Base-by-base conservation (phyloP, 495 filamentous ascomycete species). In the Neurospora terricola region DNA sequence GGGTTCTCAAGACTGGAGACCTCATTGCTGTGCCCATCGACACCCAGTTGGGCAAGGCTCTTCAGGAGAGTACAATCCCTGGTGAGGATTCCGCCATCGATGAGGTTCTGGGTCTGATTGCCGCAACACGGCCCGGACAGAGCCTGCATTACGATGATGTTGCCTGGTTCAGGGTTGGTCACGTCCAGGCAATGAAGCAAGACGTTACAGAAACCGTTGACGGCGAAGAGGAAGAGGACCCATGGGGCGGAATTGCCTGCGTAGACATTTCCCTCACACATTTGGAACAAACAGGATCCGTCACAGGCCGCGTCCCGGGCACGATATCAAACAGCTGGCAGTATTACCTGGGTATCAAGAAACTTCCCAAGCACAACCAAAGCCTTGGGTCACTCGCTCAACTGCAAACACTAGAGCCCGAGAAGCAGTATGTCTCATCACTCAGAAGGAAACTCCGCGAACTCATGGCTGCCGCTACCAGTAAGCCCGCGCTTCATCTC, bases 141-240 rank as follows among this genome's bases (percentile, higher is more conserved):
- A 72, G 59, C 27, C 71, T 78, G 4, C 79, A 81, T 68, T 80
- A 78, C 69, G 90, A 88, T 54, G 91, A 89, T 21, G 91, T 96
- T 45, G 94, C 92, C 5, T 98, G 96, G 95, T 98, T 97, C 82
- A 90, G 87, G 69, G 90, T 98, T 39, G 90, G 91, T 18, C 91
- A 91, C 75, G 89, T 96, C 66, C 84, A 88, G 34, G 75, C 85
- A 4, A 77, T 88, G 39, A 89, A 88, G 76, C 87, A 90, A n/a
- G 88, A 89, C 66, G 77, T 76, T 5, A 75, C 78, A 27, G 38
- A 72, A 6, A 30, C 43, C 11, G 83, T 87, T 16, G 83, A 85
- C 8, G 71, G 78, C 4, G 74, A 72, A 77, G 87, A 59, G 18
- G 88, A 90, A 11, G 88, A 90, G 34, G 89, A 92, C 54, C 81